phyloP scores from a whole-genome alignment of 768 basidiomycete species.

The Lactarius akahatsu region DNA sequence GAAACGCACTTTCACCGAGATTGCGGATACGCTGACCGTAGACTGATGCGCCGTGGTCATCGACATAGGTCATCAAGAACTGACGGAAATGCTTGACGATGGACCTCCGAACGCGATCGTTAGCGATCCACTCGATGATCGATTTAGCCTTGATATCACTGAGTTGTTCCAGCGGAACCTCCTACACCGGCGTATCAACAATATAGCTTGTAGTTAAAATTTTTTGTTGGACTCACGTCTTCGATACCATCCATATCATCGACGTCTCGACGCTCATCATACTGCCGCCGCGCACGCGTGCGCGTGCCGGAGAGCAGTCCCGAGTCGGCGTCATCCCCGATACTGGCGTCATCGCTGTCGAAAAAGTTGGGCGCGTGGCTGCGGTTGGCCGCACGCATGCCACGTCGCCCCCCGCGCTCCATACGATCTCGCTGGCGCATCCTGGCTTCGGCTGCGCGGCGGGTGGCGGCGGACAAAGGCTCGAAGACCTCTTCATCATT shows the following conservation, averaged over 20 bases:
- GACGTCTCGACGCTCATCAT: slow-evolving; percentile 87
- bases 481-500: slow-evolving; percentile 77
- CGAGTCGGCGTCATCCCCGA: slow-evolving; percentile 61
- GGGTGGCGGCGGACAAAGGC: slow-evolving; percentile 63
- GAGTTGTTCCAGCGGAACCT: slow-evolving; percentile 92
- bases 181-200: slow-evolving; percentile 45
- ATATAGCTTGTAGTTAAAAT: background rate
- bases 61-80: slow-evolving; percentile 94
- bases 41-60: slow-evolving; percentile 87
- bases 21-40: slow-evolving; percentile 93
- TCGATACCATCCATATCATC: slow-evolving; percentile 91
- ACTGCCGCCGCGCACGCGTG: slow-evolving; percentile 80
- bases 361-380: slow-evolving; percentile 86
- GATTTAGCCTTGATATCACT: slow-evolving; percentile 98
- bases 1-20: slow-evolving; percentile 83
- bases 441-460: slow-evolving; percentile 79
- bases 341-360: slow-evolving; percentile 77
- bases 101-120: slow-evolving; percentile 84
- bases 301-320: slow-evolving; percentile 71
- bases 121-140: slow-evolving; percentile 96
- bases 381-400: slow-evolving; percentile 72
- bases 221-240: slow-evolving; percentile 70
- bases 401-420: slow-evolving; percentile 63
- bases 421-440: slow-evolving; percentile 88
- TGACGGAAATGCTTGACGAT: slow-evolving; percentile 92